phyloP scores from a whole-genome alignment of 1,139 yeast genomes.

The Taphrina populina region DNA sequence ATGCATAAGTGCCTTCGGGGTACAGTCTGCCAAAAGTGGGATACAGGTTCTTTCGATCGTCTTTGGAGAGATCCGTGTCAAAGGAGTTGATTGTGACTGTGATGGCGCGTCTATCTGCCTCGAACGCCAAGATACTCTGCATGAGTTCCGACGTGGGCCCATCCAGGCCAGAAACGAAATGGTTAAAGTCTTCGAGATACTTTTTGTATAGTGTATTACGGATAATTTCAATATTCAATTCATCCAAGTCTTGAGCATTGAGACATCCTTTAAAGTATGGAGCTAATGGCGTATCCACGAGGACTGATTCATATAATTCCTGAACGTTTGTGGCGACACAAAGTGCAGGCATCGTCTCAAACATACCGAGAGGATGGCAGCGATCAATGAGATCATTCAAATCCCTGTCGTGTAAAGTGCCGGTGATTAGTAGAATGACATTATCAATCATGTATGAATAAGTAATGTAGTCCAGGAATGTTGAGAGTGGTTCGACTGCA shows the following conservation, averaged over 20 bases:
- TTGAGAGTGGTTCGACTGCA: constrained; percentile 73
- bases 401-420: constrained; percentile 93
- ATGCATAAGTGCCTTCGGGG: constrained; percentile 67
- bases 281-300: constrained; percentile 95
- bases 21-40: constrained; percentile 80
- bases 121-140: constrained; percentile 74
- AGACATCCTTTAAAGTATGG: constrained; percentile 91
- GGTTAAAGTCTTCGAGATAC: constrained; percentile 80
- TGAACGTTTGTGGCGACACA: constrained; percentile 93
- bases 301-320: constrained; percentile 86
- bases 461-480: constrained; percentile 85
- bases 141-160: constrained; percentile 80
- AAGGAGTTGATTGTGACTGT: constrained; percentile 88
- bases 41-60: constrained; percentile 66
- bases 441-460: constrained; percentile 99
- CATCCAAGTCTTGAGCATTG: constrained; percentile 92
- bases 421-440: constrained; percentile 92
- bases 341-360: constrained; percentile 92
- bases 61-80: constrained; percentile 70
- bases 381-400: constrained; percentile 79
- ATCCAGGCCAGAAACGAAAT: constrained; percentile 63
- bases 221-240: constrained; percentile 89
- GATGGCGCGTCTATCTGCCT: constrained; percentile 92
- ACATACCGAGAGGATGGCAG: constrained; percentile 98
- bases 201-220: constrained; percentile 90